Base-by-base conservation (phyloP, 257 asterid genomes). In the Lavandula angustifolia region DNA sequence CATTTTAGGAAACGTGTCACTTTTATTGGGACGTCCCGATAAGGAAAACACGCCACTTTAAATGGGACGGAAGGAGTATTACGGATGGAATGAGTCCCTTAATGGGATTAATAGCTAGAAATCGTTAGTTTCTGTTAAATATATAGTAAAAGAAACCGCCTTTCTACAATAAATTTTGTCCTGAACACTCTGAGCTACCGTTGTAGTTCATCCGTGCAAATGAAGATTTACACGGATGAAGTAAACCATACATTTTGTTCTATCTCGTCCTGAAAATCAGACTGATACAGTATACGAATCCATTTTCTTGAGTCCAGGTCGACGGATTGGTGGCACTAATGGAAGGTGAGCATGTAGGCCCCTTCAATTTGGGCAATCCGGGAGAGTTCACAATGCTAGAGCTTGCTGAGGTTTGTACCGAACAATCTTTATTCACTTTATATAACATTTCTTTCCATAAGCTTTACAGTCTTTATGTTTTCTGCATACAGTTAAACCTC, bases 261-360 rank as follows among this genome's bases (percentile, higher is more conserved):
- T 14, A 0, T 12, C 0, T 33, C 6, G 31, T 13, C 59, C 9
- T 10, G 2, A 8, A 22, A 22, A 22, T 34, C 14, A 34, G 62
- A 35, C 16, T 3, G 5, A 14, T 33, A 55, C 14, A 44, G 8
- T 14, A 10, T 70, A 34, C 37, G 22, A 9, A 40, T 58, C 49
- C 41, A 3, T 54, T 71, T 40, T 27, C 67, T 12, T 63, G 67
- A 65, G 42, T 73, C 43, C 60, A 85, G 88, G 92, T 85, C 6
- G 81, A 85, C 56, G 92, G 92, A 55, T 49, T 85, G 78, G 77
- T 85, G 75, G 86, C 86, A 27, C 72, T 85, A 81, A 85, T 84
- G 91, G 91, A 84, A 73, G 84, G 87, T 12, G 91, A 84, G 71
- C 91, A 84, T 55, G 75, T 85, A 1, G 92, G 86, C 60, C 92